Percentiles rank a stretch among this genome's conserved stretches.
These are phyloP conservation scores for Aristolochia contorta DNA, from an alignment of 164 flowering plant species.

Conservation along the genomic window DNA sequence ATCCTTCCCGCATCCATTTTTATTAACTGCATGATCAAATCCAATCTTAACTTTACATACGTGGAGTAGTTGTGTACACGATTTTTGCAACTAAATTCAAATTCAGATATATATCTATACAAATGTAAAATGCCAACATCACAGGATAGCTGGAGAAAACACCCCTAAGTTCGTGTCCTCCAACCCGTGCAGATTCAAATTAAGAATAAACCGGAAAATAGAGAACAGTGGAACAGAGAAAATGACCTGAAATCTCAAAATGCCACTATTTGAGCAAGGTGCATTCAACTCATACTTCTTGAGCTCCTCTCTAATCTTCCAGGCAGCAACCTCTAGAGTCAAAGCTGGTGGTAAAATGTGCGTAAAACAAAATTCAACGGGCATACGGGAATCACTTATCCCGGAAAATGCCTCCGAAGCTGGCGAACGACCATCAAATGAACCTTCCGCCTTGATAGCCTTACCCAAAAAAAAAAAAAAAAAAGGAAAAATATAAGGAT, in stretches of 20 bases:
- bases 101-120: background rate
- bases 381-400: conserved; percentile 28
- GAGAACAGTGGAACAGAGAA: background rate
- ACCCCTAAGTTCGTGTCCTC: background rate
- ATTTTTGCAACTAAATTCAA: background rate
- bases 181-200: background rate
- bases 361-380: conserved; percentile 49
- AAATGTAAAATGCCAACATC: background rate
- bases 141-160: background rate
- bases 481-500: background rate
- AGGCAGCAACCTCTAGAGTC: conserved; percentile 58
- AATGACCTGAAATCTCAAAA: conserved; percentile 68
- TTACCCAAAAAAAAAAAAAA: background rate
- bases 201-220: background rate
- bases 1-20: too few relatives aligned
- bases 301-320: conserved; percentile 46
- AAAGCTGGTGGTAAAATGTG: conserved; percentile 61
- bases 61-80: background rate
- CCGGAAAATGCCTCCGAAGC: conserved; percentile 13
- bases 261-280: conserved; percentile 42
- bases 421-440: conserved; percentile 10
- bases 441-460: conserved; percentile 18
- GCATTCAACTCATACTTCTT: conserved; percentile 47
- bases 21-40: background rate
- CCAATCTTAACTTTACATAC: background rate